Evolutionary conservation across 2,329 filamentous ascomycete species (phyloP), one percentile per base, ranked within the genome.

Genomic region (Parascedosporium putredinis): DNA sequence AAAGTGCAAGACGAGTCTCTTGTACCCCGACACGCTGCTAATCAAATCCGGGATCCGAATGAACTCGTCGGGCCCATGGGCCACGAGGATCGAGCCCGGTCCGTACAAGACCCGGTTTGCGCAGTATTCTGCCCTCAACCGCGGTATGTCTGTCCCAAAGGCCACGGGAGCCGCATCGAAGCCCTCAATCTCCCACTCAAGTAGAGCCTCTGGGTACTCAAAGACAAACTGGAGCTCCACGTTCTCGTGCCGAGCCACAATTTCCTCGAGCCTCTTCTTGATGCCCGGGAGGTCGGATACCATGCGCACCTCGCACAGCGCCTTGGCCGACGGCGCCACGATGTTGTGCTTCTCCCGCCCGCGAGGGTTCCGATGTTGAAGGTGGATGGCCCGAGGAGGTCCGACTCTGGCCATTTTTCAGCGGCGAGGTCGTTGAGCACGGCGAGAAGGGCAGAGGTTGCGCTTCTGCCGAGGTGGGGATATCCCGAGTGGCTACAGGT

Each of bases 401-500:
- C 60, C 1, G 65, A 68, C 0, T 56, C 53, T 0, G 67, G 67
- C 54, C 60, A 64, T 2, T 55, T 51, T 2, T 58, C 56, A 0
- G 62, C 56, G 5, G 56, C 55, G 2, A 68, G 60, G 7, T 64
- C 61, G 24, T 58, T 57, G 4, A 68, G 53, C 1, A 64, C 57
- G 5, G 60, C 57, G 16, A 63, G 56, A 38, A 67, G 61, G 3
- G 58, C 54, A 5, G 59, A 56, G 4, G 59, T 64, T 7, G 64
- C 66, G 49, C 59, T 67, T 59, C 84, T 80, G 3, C 90, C 91
- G 6, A 95, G 73, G 81, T 86, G 90, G 0, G 93, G 91, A 62
- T 98, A 97, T 3, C 91, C 91, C 7, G 84, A 90, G 67, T 98
- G 93, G 1, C 86, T 88, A n/a, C n/a, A n/a, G n/a, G n/a, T n/a